Base-by-base conservation (phyloP, 768 basidiomycete species). In the Amanita fuliginea region DNA sequence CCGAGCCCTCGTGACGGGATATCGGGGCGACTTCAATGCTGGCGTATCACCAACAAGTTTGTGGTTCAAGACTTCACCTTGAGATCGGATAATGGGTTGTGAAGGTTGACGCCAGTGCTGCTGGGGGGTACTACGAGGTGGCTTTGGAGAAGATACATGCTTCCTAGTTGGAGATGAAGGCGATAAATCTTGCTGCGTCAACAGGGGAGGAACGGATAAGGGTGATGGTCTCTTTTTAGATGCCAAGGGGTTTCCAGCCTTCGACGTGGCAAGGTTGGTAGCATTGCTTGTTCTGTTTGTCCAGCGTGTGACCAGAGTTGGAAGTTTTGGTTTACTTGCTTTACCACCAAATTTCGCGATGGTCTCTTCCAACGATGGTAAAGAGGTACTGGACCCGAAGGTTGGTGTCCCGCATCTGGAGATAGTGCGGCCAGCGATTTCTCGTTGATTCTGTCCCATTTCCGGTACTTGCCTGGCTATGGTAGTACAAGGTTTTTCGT, bases 331-430 rank as follows among this genome's bases (percentile, higher is more conserved):
- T 42, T 32, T 42, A 22, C 33, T 44, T 49, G 47, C 47, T 42
- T 24, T 50, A 2, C 42, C 42, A 3, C 69, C 70, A 47, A 74
- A 72, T 33, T 67, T 65, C 19, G 67, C 59, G 52, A 72, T 58
- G 9, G 68, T 64, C 53, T 76, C 73, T 51, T 71, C 69, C 14
- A 70, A 64, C 9, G 72, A 72, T 0, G 74, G 71, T 6, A 76
- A 58, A 5, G 70, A 64, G 46, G 67, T 67, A 30, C 71, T 68
- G 1, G 80, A 81, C 11, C 79, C 80, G 54, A 81, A 80, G 1
- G 80, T 79, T 8, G 80, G 79, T 3, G 80, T 80, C 8, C 74
- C 77, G 53, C 77, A 80, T 34, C 78, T 66, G 3, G 77, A 78
- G 34, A 66, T 70, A 18, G 72, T 67, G 18, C 70, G 68, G 40